Evolutionary conservation across 176 grass and related monocot genomes (phyloP).

Genomic region (Poa annua): DNA sequence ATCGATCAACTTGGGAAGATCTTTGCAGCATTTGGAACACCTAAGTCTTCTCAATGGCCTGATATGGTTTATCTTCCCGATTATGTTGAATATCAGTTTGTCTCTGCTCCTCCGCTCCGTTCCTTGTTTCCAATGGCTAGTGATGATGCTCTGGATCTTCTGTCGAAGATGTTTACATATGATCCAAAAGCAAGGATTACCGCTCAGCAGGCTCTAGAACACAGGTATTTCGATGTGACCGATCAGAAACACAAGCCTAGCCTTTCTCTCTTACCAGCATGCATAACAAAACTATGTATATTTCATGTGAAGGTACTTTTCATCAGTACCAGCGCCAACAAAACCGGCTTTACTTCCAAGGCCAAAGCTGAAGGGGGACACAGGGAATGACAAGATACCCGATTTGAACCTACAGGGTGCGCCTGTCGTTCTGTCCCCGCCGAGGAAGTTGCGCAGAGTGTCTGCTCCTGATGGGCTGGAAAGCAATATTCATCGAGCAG

Average conservation of each 20-base stretch:
- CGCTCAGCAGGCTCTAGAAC: conserved; percentile 90
- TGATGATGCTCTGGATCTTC: conserved; percentile 94
- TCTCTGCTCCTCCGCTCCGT: conserved; percentile 75
- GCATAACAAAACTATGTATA: conserved; percentile 27
- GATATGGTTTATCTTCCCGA: conserved; percentile 99
- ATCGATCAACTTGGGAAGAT: conserved; percentile 99
- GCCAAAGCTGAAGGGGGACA: conserved; percentile 76
- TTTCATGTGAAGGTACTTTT: conserved; percentile 77
- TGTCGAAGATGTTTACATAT: conserved; percentile 94
- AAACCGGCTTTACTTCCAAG: conserved; percentile 81
- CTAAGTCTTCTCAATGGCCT: conserved; percentile 90
- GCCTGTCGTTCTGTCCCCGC: conserved; percentile 80
- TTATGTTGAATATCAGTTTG: conserved; percentile 98
- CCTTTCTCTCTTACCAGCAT: conserved; percentile 34
- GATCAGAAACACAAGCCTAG: conserved; percentile 8
- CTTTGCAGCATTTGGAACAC: conserved; percentile 91
- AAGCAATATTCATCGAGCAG: conserved; percentile 47
- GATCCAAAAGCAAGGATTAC: conserved; percentile 98
- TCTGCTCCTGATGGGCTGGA: conserved; percentile 67
- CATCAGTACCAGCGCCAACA: conserved; percentile 85
- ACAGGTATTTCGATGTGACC: conserved; percentile 63
- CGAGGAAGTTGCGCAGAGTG: conserved; percentile 88
- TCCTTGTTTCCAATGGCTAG: conserved; percentile 84
- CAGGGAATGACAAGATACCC: conserved; percentile 55
- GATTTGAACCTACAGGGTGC: conserved; percentile 67